Base-by-base conservation (phyloP, 2,329 filamentous ascomycete species). In the Cercospora sp. region DNA sequence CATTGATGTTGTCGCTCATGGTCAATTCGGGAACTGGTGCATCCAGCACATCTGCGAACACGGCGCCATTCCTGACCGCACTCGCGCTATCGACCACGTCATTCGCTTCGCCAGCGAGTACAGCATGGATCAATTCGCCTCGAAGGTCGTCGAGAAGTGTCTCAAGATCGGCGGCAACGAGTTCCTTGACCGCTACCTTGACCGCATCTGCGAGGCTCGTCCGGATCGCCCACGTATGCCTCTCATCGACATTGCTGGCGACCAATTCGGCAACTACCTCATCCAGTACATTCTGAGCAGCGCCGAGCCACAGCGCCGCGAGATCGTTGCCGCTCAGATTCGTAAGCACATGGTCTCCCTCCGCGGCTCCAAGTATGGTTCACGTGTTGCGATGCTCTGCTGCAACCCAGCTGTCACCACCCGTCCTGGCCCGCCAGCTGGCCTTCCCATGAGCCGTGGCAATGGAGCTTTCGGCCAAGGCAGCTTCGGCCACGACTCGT, bases 31-130 rank as follows among this genome's bases (percentile, higher is more conserved):
- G 65, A 99, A 99, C 79, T 99, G 95, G 95, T 99, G 95, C 83
- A 98, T 99, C 76, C 95, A 99, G 82, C 95, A 99, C 81, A 93
- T 99, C 75, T 99, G 95, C 81, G 95, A 99, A 80, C 95, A 99
- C 78, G 94, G 96, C 61, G 91, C 91, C 66, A 91, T 94, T 33
- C 89, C 90, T 48, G 96, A 99, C 80, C 94, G 94, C 75, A 94
- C 91, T 80, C 91, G 94, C 73, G 95, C 96, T 55, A 90, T 97
- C 76, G 94, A 99, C 74, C 94, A 98, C 79, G 94, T 99, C 76
- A 91, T 99, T 73, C 90, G 90, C 71, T 97, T 93, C 80, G 92
- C 94, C 33, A 91, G 93, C 16, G 94, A 97, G 81, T 99, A 98
- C 82, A 98, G 94, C 81, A 97, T 97, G 87, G 95, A 99, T 75